phyloP scores from a whole-genome alignment of 208 protist genomes.

The Acanthamoeba triangularis region DNA sequence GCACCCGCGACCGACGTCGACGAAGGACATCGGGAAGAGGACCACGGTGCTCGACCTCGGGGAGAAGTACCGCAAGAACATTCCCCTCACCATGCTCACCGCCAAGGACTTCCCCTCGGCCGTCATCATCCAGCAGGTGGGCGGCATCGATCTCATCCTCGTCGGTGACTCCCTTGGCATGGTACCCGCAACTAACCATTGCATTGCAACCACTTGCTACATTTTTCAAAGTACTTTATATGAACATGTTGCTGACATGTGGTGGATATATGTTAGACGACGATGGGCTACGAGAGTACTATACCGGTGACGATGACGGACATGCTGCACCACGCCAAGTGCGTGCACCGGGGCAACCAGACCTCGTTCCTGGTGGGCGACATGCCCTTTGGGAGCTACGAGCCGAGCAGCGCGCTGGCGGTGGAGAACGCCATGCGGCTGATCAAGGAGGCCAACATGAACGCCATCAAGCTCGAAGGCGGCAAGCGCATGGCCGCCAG shows the following conservation, averaged over 20 bases:
- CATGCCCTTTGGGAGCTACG: constrained; percentile 93
- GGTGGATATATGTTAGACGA: constrained; percentile 4
- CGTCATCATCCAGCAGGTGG: constrained; percentile 82
- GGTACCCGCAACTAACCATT: constrained; percentile 75
- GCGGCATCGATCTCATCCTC: constrained; percentile 89
- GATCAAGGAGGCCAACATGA: constrained; percentile 82
- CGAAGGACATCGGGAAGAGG: constrained; percentile 53
- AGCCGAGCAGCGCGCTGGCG: constrained; percentile 82
- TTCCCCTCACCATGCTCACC: constrained; percentile 90
- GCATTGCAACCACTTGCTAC: too few species aligned
- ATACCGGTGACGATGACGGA: constrained; percentile 90
- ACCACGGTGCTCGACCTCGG: constrained; percentile 56
- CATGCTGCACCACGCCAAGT: constrained; percentile 74
- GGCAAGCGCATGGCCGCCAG: constrained; percentile 81
- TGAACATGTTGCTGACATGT: not conserved
- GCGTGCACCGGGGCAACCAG: constrained; percentile 67
- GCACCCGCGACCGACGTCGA: constrained; percentile 64
- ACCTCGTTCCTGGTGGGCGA: constrained; percentile 83
- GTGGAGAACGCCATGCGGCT: constrained; percentile 79
- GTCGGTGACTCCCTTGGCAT: constrained; percentile 93
- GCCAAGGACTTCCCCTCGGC: constrained; percentile 90
- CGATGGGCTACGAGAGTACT: constrained; percentile 89
- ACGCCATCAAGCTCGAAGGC: constrained; percentile 93
- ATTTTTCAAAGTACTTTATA: too few species aligned
- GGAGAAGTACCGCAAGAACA: constrained; percentile 69